These are phyloP conservation scores for Pseudogymnoascus sp. DNA, from an alignment of 2,329 filamentous ascomycete genomes.

Conservation along the genomic window DNA sequence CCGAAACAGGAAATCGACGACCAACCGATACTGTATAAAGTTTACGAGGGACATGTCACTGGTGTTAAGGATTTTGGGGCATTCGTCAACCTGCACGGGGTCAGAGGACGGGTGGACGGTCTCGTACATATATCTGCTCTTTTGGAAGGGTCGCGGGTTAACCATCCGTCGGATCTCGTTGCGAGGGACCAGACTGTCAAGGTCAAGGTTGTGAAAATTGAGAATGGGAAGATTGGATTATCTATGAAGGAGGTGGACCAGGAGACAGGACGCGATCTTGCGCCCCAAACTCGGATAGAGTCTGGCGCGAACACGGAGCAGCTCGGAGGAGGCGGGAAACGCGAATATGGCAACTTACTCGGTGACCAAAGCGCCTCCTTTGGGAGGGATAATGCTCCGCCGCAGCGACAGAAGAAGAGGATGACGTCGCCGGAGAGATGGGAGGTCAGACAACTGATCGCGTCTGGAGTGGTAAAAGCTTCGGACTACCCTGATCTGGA, in stretches of 20 bases:
- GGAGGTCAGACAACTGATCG: constrained; percentile 95
- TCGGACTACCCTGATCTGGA: constrained; percentile 92
- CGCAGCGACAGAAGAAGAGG: constrained; percentile 63
- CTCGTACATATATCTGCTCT: constrained; percentile 91
- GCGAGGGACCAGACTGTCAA: constrained; percentile 75
- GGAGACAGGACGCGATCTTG: constrained; percentile 71
- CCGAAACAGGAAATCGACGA: constrained; percentile 74
- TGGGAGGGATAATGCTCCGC: constrained; percentile 45
- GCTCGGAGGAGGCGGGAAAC: constrained; percentile 57
- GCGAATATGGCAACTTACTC: constrained; percentile 45
- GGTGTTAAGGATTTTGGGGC: constrained; percentile 92
- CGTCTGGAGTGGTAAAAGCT: constrained; percentile 85
- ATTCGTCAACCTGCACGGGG: constrained; percentile 84
- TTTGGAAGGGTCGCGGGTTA: constrained; percentile 74
- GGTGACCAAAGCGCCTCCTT: constrained; percentile 50
- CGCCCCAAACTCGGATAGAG: constrained; percentile 67
- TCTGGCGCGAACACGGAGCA: constrained; percentile 87
- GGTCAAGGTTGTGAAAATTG: constrained; percentile 84
- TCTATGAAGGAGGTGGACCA: constrained; percentile 99
- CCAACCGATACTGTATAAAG: constrained; percentile 68
- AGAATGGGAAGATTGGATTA: constrained; percentile 71
- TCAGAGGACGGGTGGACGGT: constrained; percentile 82
- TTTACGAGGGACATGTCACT: constrained; percentile 84
- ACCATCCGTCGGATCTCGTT: constrained; percentile 83
- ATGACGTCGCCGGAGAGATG: constrained; percentile 95